A percentile compares a stretch with the other conserved stretches of the same genome.
phyloP scores from a whole-genome alignment of 352 stramenopile genomes.

The Pilasporangium apinafurcum region DNA sequence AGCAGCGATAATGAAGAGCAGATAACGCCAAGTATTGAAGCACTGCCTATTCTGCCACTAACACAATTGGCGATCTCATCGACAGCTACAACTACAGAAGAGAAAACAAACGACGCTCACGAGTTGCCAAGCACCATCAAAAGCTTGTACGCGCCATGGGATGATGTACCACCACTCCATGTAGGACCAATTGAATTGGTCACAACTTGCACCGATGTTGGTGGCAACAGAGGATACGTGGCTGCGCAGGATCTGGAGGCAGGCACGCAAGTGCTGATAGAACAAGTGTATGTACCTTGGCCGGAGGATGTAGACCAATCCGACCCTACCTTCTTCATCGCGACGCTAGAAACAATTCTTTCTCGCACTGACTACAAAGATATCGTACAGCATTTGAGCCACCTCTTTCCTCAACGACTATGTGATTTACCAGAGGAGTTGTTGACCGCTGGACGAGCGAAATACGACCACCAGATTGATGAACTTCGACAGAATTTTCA shows the following conservation, averaged over 20 bases:
- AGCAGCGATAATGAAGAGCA: conserved; percentile 58
- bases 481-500: conserved; percentile 45
- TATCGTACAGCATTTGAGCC: conserved; percentile 72
- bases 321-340: conserved; percentile 78
- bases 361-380: conserved; percentile 50
- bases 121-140: conserved; percentile 11
- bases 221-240: conserved; percentile 87
- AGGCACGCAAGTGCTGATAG: conserved; percentile 87
- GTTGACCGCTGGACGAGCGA: conserved; percentile 35
- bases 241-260: conserved; percentile 68
- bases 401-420: conserved; percentile 85
- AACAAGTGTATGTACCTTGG: conserved; percentile 90
- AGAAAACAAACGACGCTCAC: conserved; percentile 1
- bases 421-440: conserved; percentile 51
- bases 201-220: conserved; percentile 42
- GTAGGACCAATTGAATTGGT: conserved; percentile 75
- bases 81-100: not conserved
- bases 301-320: conserved; percentile 75
- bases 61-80: no score
- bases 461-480: conserved; percentile 53
- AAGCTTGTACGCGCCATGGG: conserved; percentile 59
- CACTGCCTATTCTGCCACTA: conserved; percentile 12
- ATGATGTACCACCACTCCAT: conserved; percentile 74
- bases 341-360: conserved; percentile 85
- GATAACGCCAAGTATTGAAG: conserved; percentile 1